A percentile compares a stretch with the other conserved stretches of the same genome.
Evolutionary conservation across 1,139 yeast species (phyloP).

Genomic region (Pneumocystis murina): DNA sequence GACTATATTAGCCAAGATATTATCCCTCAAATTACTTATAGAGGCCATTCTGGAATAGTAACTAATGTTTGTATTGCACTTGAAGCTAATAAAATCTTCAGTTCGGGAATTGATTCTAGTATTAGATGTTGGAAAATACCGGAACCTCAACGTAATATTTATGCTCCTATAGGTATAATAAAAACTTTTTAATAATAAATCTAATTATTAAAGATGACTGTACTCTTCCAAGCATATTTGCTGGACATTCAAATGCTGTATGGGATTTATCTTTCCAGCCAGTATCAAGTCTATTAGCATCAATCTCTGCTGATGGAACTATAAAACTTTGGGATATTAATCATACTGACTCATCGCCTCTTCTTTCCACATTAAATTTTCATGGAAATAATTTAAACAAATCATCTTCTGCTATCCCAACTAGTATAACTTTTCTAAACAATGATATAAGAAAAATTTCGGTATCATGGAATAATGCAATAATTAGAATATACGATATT

Average conservation of each 20-base stretch:
- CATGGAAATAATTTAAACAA: background rate
- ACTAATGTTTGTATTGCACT: background rate
- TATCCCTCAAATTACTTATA: background rate
- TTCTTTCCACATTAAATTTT: background rate
- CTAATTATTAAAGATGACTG: background rate
- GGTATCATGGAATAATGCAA: constrained; percentile 1
- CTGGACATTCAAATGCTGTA: constrained; percentile 2
- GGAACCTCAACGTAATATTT: background rate
- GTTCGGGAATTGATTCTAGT: constrained; percentile 2
- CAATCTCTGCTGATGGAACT: constrained; percentile 2
- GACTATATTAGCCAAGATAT: background rate
- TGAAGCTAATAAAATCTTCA: background rate
- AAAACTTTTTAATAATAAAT: background rate
- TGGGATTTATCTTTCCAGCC: constrained; percentile 1
- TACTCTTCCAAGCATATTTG: background rate
- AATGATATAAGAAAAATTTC: background rate
- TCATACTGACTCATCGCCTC: background rate
- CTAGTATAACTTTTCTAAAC: background rate
- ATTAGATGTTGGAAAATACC: constrained; percentile 2
- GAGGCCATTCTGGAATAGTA: constrained; percentile 4
- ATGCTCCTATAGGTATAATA: background rate
- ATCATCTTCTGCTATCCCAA: background rate
- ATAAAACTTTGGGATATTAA: background rate
- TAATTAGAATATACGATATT: background rate
- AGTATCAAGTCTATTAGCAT: background rate